Base-by-base conservation (phyloP, 164 flowering plant species). In the Kingdonia uniflora region DNA sequence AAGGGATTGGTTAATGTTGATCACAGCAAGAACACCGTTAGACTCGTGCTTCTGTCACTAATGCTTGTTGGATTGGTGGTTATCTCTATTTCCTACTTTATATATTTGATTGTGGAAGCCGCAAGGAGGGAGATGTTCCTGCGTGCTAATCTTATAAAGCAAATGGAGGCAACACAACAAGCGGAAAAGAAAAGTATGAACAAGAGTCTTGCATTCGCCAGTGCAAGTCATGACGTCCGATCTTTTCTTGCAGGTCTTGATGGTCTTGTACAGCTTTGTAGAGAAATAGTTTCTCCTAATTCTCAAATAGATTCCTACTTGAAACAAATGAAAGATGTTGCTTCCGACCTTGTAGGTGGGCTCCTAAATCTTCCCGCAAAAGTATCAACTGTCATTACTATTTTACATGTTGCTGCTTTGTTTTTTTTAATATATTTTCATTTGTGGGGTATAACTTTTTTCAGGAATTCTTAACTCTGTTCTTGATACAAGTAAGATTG, bases 161-260 rank as follows among this genome's bases (percentile, higher is more conserved):
- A 89, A 68, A 79, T 61, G 82, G 95, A 86, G 57, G 76, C 84
- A 20, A 83, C 92, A 4, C 74, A 70, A 54, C 91, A 86, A 64
- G 91, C 95, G 0, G 99, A 94, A 71, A 80, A 83, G 20, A 86
- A 80, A 65, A 83, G 82, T 46, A 74, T 76, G 82, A 86, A 76
- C 54, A 87, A 84, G 56, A 82, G 84, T 41, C 37, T 49, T 6
- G 97, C 97, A 11, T 77, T 80, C 42, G 80, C 92, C 0, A 74
- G 70, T 6, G 91, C 97, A 4, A 89, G 75, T 65, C 99, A 94
- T 59, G 99, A 94, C 19, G 65, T 94, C 11, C 80, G 97, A 0
- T 76, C 80, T 46, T 58, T 80, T 15, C 52, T 94, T 21, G 86
- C 87, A 5, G 74, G 72, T 13, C 68, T 94, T 29, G 68, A 51